phyloP scores from a whole-genome alignment of 306 rosid genomes.

The Acacia melanoxylon region DNA sequence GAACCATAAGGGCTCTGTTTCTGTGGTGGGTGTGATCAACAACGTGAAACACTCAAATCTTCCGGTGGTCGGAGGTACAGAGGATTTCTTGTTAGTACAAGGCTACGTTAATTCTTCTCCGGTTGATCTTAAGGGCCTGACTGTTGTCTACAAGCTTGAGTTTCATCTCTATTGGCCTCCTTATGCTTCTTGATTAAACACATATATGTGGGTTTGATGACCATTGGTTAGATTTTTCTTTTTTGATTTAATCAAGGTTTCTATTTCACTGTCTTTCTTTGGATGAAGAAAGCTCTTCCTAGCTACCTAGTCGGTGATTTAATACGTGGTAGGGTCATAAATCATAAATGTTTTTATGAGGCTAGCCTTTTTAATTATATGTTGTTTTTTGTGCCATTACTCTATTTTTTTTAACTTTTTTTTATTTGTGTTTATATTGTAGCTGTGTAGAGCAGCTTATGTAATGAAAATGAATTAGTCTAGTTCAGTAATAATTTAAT shows the following conservation, averaged over 20 bases:
- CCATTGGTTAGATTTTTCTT: background rate
- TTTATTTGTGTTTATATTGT: background rate
- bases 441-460: background rate
- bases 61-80: constrained; percentile 81
- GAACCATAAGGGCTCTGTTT: constrained; percentile 55
- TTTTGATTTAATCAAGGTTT: background rate
- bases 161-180: constrained; percentile 91
- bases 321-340: background rate
- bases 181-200: constrained; percentile 39
- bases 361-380: background rate
- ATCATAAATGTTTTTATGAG: background rate
- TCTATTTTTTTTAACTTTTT: background rate
- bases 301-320: background rate
- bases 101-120: constrained; percentile 74
- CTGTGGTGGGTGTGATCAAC: constrained; percentile 61
- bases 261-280: background rate
- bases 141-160: constrained; percentile 55
- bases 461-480: background rate
- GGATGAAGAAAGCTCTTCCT: background rate
- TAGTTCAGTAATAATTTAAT: background rate
- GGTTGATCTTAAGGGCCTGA: constrained; percentile 42
- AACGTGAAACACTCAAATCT: constrained; percentile 50
- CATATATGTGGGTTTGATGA: background rate
- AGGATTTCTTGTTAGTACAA: constrained; percentile 71
- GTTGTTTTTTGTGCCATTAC: background rate